Conservation (phyloP, 345 rosid species). For the Moricandia moricandioides region DNA sequence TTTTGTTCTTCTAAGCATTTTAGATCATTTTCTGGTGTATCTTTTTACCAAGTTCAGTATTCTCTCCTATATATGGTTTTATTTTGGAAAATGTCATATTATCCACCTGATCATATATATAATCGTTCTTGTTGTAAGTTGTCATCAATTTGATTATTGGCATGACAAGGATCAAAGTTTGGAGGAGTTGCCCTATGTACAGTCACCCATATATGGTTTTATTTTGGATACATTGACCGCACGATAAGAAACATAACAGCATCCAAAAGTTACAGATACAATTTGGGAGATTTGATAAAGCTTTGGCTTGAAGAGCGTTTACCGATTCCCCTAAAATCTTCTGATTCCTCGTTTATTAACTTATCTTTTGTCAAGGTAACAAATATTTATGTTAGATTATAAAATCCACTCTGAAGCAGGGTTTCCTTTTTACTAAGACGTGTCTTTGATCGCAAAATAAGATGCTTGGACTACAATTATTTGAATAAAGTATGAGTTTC, state of each 20-base stretch:
- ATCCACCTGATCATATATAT: neutral
- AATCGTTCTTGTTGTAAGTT: neutral
- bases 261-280: too few relatives aligned
- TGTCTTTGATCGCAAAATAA: too few relatives aligned
- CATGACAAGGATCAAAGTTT: neutral
- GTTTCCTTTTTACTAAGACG: too few relatives aligned
- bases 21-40: slow-evolving; percentile 30
- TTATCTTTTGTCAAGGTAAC: too few relatives aligned
- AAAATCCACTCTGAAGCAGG: too few relatives aligned
- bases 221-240: neutral
- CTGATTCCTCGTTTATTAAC: too few relatives aligned
- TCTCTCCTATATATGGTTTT: neutral
- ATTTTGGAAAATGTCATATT: neutral
- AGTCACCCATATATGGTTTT: neutral
- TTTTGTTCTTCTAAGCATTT: slow-evolving; percentile 21
- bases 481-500: too few relatives aligned
- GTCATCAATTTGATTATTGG: neutral
- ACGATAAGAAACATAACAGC: neutral
- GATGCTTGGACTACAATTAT: too few relatives aligned
- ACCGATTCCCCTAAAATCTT: too few relatives aligned
- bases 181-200: neutral
- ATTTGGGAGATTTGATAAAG: too few relatives aligned
- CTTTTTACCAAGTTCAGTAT: slow-evolving; percentile 5
- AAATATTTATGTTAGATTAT: too few relatives aligned
- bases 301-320: too few relatives aligned